Conservation (phyloP, 2,329 filamentous ascomycete species). For the Alternaria conjuncta region DNA sequence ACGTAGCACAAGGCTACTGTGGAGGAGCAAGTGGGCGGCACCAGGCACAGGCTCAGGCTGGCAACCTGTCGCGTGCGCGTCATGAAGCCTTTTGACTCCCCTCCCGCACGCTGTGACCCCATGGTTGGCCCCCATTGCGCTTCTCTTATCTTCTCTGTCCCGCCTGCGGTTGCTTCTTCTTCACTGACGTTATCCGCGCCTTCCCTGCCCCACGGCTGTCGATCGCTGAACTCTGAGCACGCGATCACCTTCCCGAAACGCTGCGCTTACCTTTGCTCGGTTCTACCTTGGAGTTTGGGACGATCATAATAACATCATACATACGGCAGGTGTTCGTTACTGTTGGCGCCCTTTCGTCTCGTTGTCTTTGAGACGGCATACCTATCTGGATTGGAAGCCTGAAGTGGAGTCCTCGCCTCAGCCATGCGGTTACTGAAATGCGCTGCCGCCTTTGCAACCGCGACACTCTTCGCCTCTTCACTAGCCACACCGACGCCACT, state of each 20-base stretch:
- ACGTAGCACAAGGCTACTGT: background rate
- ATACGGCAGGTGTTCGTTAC: background rate
- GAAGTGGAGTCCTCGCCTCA: background rate
- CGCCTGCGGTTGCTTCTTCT: background rate
- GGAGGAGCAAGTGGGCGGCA: background rate
- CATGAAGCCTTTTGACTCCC: conserved; percentile 2
- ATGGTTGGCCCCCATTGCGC: background rate
- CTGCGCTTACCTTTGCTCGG: background rate
- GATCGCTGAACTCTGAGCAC: conserved; percentile 2
- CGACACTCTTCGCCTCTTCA: conserved; percentile 25
- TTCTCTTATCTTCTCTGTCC: background rate
- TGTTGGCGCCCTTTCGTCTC: background rate
- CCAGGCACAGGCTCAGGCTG: conserved; percentile 1
- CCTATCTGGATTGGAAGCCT: background rate
- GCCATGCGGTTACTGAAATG: conserved; percentile 39
- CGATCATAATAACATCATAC: background rate
- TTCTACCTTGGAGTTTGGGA: background rate
- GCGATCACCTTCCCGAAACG: conserved; percentile 11
- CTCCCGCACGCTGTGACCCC: background rate
- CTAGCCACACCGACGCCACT: conserved; percentile 28
- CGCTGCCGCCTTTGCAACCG: conserved; percentile 24
- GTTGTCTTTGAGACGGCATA: background rate
- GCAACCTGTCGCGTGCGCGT: conserved; percentile 5
- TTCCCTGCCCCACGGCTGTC: conserved; percentile 4
- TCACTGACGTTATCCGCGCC: background rate